Percentiles rank a stretch among this genome's conserved stretches.
phyloP scores from a whole-genome alignment of 75 land plant genomes.

The Isoetes taiwanensis region DNA sequence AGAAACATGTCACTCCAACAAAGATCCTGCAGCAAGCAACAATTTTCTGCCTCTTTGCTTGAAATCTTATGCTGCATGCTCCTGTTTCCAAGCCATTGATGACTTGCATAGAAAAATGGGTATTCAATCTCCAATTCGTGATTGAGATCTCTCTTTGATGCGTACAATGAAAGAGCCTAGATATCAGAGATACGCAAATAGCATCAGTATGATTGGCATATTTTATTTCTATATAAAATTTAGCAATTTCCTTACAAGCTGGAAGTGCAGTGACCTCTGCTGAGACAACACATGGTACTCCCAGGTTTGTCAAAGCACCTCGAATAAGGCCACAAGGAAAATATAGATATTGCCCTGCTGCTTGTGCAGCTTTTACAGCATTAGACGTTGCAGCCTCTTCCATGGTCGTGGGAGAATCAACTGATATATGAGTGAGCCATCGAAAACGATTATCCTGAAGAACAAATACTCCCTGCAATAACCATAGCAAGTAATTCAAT shows the following conservation, averaged over 20 bases:
- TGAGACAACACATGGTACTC: conserved; percentile 87
- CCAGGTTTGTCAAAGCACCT: conserved; percentile 86
- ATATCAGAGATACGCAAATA: background rate
- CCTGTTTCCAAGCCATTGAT: no score
- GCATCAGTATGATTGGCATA: background rate
- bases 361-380: conserved; percentile 9
- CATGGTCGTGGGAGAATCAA: conserved; percentile 34
- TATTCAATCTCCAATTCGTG: no score
- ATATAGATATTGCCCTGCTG: conserved; percentile 64
- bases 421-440: conserved; percentile 79
- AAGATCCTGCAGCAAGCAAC: no score
- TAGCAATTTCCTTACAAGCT: conserved; percentile 65
- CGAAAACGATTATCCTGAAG: conserved; percentile 81
- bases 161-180: conserved; percentile 31
- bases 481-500: background rate
- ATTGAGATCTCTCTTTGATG: conserved; percentile 31
- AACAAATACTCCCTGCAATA: conserved; percentile 79
- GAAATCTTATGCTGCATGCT: no score
- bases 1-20: no score
- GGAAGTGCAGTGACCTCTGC: conserved; percentile 86
- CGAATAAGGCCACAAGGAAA: conserved; percentile 96
- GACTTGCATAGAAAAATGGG: no score
- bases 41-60: no score
- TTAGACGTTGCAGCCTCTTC: conserved; percentile 13
- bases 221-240: background rate